Evolutionary conservation across 1,284 basidiomycete genomes (phyloP).

Genomic region (Cryptococcus sp.): DNA sequence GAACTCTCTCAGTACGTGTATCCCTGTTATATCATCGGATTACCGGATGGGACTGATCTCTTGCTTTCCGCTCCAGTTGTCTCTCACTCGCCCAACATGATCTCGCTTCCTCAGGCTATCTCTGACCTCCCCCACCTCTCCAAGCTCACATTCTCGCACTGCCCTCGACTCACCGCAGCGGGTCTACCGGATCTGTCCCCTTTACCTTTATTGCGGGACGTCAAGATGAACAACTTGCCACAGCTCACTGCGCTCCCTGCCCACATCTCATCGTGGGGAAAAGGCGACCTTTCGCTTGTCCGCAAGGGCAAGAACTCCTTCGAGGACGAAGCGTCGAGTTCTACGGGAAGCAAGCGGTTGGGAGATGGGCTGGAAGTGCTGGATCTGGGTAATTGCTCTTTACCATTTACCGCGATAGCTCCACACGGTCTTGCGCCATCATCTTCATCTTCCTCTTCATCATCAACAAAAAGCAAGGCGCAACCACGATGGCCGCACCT

Average conservation of each 20-base stretch:
- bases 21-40: neutral
- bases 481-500: slow-evolving; percentile 29
- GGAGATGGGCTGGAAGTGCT: slow-evolving; percentile 49
- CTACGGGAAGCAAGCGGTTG: slow-evolving; percentile 4
- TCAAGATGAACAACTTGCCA: slow-evolving; percentile 49
- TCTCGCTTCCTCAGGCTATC: slow-evolving; percentile 30
- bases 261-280: slow-evolving; percentile 44
- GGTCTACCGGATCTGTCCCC: slow-evolving; percentile 42
- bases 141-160: slow-evolving; percentile 51
- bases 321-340: no score
- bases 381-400: slow-evolving; percentile 48
- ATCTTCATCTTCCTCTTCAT: neutral
- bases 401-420: slow-evolving; percentile 28
- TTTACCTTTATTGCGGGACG: slow-evolving; percentile 47
- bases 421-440: slow-evolving; percentile 25
- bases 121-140: slow-evolving; percentile 35
- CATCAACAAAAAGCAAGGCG: slow-evolving; percentile 2
- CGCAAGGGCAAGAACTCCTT: slow-evolving; percentile 3
- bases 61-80: slow-evolving; percentile 29
- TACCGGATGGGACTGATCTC: neutral
- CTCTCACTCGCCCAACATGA: slow-evolving; percentile 47
- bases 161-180: slow-evolving; percentile 35
- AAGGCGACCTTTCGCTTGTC: slow-evolving; percentile 34
- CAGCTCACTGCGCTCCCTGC: slow-evolving; percentile 36
- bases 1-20: slow-evolving; percentile 46